Base-by-base conservation (phyloP, 257 asterid genomes). In the Przewalskia tangutica region DNA sequence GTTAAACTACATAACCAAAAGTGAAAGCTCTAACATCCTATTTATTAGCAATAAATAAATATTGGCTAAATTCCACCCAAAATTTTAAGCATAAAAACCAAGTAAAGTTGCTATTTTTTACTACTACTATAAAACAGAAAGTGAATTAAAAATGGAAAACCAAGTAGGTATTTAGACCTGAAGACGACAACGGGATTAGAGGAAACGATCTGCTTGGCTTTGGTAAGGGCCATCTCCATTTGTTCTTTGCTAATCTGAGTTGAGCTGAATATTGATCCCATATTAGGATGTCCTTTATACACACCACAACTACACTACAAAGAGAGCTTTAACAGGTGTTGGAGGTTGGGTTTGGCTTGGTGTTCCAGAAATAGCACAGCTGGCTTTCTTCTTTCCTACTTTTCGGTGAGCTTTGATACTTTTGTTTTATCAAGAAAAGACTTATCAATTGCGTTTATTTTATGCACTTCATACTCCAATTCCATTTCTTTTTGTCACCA, bases 111-210 rank as follows among this genome's bases (percentile, higher is more conserved):
- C 14, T 7, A 3, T 14, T 18, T 18, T 48, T 63, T 1, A 56
- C 32, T 17, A 27, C 32, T 27, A 2, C 50, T 5, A 12, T 46
- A 14, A 64, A n/a, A 51, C 20, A 3, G 32, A 10, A 5, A 9
- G 5, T 4, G 23, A 73, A 50, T 3, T 7, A 50, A 12, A 73
- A 50, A 48, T n/a, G 4, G 53, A 71, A 71, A 1, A 40, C 59
- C 78, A 1, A 27, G 32, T 80, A 50, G 46, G 12, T 10, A 36
- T 54, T 54, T 38, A 38, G 42, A 89, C 97, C 98, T 92, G 91
- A 92, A 94, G 59, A 94, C 90, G 56, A 94, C 95, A 77, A 90
- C 94, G 12, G 95, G 91, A 54, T 88, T 86, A 11, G 97, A 92
- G 16, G 94, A 90, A 65, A 92, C 98, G 44, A 88, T 85, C 88